Evolutionary conservation across 2,329 filamentous ascomycete species (phyloP), one percentile per base, ranked within the genome.

Genomic region (Dothidotthia symphoricarpi): DNA sequence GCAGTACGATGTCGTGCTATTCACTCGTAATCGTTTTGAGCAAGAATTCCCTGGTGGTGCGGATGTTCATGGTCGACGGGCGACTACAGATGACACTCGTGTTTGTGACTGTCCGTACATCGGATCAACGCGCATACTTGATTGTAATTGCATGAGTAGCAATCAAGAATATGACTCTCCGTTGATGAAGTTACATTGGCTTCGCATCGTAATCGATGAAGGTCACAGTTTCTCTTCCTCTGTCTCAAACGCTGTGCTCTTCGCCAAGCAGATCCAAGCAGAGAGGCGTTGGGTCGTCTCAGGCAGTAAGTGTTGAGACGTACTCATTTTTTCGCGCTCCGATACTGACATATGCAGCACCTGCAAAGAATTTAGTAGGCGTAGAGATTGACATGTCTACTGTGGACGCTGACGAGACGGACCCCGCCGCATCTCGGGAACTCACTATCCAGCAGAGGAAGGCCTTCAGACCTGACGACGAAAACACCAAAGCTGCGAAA

Each of bases 191-290:
- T 66, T 96, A 3, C 88, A 88, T 52, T 95, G 91, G 76, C 83
- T 95, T 54, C 78, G 91, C 1, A 83, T 94, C 31, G 90, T 97
- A 30, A 85, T 95, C 13, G 91, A 97, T 49, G 91, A 96, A 72
- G 91, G 91, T 0, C 89, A 96, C 61, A 85, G 79, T 42, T 82
- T 95, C 41, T 87, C 88, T 0, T 84, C 86, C 25, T 78, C 78
- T 1, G 76, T 68, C 2, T 88, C 81, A 1, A 76, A 72, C 30
- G 77, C 80, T 22, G 72, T 78, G 4, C 61, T 74, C 12, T 70
- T 82, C 7, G 69, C 80, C 4, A 75, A 74, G 34, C 71, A 83
- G 16, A 62, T 75, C 4, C 65, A 59, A 25, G 70, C 88, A 12
- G 83, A 88, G 31, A 79, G 87, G 13, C 80, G 86, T 8, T 96